Evolutionary conservation across 306 rosid genomes (phyloP).

Genomic region (Rosa rugosa): DNA sequence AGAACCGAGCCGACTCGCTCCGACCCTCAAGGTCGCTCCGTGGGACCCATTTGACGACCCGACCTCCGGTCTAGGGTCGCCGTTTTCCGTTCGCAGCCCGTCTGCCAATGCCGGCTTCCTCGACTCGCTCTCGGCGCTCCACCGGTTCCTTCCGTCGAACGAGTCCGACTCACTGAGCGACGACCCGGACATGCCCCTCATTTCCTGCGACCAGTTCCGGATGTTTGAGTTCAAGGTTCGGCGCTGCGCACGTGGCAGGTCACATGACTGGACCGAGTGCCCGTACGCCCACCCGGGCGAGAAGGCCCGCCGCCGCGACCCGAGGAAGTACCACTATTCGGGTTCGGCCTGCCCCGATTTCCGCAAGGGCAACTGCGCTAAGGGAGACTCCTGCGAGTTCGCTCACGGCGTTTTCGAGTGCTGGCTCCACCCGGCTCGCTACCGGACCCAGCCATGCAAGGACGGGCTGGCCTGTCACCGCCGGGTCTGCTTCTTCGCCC

Average conservation of each 20-base stretch:
- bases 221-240: constrained; percentile 81
- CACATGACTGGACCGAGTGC: constrained; percentile 93
- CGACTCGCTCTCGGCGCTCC: constrained; percentile 39
- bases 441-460: constrained; percentile 85
- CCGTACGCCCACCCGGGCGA: constrained; percentile 91
- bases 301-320: constrained; percentile 93
- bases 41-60: constrained; percentile 42
- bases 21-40: constrained; percentile 41
- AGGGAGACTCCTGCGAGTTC: constrained; percentile 74
- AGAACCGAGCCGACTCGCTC: constrained; percentile 24
- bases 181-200: constrained; percentile 42
- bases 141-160: constrained; percentile 44
- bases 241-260: constrained; percentile 64
- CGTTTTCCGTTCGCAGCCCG: constrained; percentile 23
- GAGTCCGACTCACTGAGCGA: constrained; percentile 33
- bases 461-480: constrained; percentile 72
- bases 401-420: constrained; percentile 96
- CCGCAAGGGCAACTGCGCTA: constrained; percentile 63
- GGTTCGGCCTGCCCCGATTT: constrained; percentile 72
- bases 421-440: constrained; percentile 94
- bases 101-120: constrained; percentile 38
- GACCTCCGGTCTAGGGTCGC: constrained; percentile 11
- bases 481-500: constrained; percentile 88
- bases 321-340: constrained; percentile 65
- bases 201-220: constrained; percentile 69